Base-by-base conservation (phyloP, 2,329 filamentous ascomycete genomes). In the Botrytis tulipae region DNA sequence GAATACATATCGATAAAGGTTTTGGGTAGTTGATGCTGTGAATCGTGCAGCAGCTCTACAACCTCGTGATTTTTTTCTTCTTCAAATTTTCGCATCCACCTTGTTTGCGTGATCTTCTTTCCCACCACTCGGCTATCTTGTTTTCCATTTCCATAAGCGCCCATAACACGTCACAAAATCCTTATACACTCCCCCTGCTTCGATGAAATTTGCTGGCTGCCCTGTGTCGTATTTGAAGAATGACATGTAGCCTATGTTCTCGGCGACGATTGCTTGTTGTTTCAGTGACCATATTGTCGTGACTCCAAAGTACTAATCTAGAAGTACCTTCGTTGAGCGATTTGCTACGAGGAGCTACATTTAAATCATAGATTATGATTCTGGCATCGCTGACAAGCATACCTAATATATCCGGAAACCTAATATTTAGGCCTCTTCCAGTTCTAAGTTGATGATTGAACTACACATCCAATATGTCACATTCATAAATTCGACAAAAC, bases 401-500 rank as follows among this genome's bases (percentile, higher is more conserved):
- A 37, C 57, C 20, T 29, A 37, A 16, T 25, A 32, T 32, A 63
- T 71, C 22, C 9, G 42, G 69, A 63, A 37, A 54, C 6, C 35
- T 32, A 44, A 44, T 44, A 20, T 20, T 6, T 12, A 22, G 12
- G 57, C 20, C 42, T 63, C 20, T 44, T 51, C 35, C 18, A 54
- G 44, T 71, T 29, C 9, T 42, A 29, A 32, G 44, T 65, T 32
- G 12, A 32, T 25, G 57, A 18, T 62, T 71, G 35, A 46, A n/a
- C 69, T 32, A 71, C 3, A 10, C n/a, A 25, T 35, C 57, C 42
- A 40, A 71, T 37, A 14, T 22, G 42, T 22, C 69, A 44, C 29
- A 32, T 51, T 71, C 40, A 71, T 71, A n/a, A 71, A 63, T 51
- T 71, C 29, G 16, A 29, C 42, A 51, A 71, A 40, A 9, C 1